phyloP scores from a whole-genome alignment of 176 grass and related monocot genomes.

The Triticum timopheevii region DNA sequence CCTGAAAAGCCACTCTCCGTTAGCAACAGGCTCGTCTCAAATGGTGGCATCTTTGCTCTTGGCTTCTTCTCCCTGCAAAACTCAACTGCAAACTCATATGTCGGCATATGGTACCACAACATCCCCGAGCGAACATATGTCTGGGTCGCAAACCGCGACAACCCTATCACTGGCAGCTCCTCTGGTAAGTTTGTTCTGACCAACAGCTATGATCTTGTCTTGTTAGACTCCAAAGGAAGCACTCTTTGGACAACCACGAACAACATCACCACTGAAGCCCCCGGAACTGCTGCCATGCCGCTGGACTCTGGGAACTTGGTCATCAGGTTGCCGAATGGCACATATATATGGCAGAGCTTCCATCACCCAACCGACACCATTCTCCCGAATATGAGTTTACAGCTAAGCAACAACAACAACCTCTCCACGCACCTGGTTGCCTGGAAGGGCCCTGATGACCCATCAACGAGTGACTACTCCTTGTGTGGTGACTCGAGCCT shows the following conservation, averaged over 20 bases:
- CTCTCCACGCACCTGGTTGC: neutral
- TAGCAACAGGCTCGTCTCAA: neutral
- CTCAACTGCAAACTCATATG: slow-evolving; percentile 4
- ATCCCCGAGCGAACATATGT: neutral
- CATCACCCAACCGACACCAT: slow-evolving; percentile 37
- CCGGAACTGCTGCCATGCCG: neutral
- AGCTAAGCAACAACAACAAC: neutral
- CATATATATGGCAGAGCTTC: slow-evolving; percentile 36
- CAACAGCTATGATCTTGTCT: neutral
- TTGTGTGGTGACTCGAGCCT: slow-evolving; percentile 3
- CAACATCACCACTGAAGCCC: neutral
- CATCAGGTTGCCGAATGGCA: neutral
- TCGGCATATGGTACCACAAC: slow-evolving; percentile 45
- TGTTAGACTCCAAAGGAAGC: neutral
- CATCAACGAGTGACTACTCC: slow-evolving; percentile 25
- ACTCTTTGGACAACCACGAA: slow-evolving; percentile 23
- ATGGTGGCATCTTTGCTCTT: slow-evolving; percentile 17
- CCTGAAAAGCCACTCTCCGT: neutral
- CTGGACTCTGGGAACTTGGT: slow-evolving; percentile 32
- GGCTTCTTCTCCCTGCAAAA: slow-evolving; percentile 28
- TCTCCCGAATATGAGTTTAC: slow-evolving; percentile 8
- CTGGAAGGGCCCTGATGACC: slow-evolving; percentile 38
- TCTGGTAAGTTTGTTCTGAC: slow-evolving; percentile 14
- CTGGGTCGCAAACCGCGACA: slow-evolving; percentile 52
- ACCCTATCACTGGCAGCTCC: neutral